Conservation (phyloP, 2,329 filamentous ascomycete genomes). For the Scedosporium dehoogii region DNA sequence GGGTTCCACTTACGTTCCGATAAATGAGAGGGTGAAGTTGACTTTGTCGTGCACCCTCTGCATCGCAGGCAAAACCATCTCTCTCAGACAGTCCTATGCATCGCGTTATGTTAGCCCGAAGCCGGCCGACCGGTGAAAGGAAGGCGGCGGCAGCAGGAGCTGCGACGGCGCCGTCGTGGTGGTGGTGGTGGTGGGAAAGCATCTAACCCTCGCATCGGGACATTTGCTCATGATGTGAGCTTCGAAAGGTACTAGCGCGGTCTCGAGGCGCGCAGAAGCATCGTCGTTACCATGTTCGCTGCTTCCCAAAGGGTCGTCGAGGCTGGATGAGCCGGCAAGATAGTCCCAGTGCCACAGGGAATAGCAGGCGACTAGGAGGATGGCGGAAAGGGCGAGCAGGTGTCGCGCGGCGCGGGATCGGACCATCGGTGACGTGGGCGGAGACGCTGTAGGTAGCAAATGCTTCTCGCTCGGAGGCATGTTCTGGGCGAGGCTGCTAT, state of each 20-base stretch:
- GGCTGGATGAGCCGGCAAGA: background rate
- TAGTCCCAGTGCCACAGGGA: conserved; percentile 5
- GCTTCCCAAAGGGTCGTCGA: conserved; percentile 7
- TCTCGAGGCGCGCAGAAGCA: background rate
- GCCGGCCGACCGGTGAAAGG: conserved; percentile 1
- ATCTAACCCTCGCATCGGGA: conserved; percentile 63
- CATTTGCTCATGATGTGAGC: conserved; percentile 98
- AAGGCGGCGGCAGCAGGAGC: no score
- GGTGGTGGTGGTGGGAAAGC: background rate
- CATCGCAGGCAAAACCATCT: conserved; percentile 81
- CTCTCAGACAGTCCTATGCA: conserved; percentile 59
- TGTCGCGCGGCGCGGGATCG: background rate
- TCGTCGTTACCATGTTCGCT: background rate
- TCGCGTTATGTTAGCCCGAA: background rate
- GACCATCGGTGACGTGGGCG: background rate
- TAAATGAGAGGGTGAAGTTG: conserved; percentile 83
- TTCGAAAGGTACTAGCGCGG: conserved; percentile 62
- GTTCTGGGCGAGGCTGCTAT: background rate
- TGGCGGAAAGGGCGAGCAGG: conserved; percentile 14
- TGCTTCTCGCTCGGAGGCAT: background rate
- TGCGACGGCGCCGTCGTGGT: background rate
- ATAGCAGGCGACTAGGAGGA: conserved; percentile 16
- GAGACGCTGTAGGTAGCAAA: background rate
- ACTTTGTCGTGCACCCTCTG: conserved; percentile 71
- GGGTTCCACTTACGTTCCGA: conserved; percentile 55